Base-by-base conservation (phyloP, 176 grass and related monocot genomes). In the Chloris gayana region DNA sequence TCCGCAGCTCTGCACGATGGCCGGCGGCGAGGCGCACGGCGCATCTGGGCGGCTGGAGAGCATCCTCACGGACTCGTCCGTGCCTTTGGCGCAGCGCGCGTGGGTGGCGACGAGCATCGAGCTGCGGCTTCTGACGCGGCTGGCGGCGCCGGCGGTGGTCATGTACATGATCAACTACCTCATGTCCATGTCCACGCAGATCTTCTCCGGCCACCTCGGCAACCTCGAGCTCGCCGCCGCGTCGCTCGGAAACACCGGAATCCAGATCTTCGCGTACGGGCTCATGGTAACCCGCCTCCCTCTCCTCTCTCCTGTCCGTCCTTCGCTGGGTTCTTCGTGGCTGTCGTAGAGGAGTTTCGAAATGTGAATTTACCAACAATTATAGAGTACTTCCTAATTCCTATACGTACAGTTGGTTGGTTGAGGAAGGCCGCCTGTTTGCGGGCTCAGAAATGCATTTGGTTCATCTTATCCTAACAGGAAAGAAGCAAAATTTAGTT, bases 221-320 rank as follows among this genome's bases (percentile, higher is more conserved):
- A 91, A 84, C 72, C 86, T 91, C 41, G 89, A 94, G 88, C 87
- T 94, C 25, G 92, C 92, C 71, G 89, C 92, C 34, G 79, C 92
- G 14, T 90, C 92, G 9, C 88, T 94, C 18, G 92, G 92, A 17
- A 94, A 91, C 88, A 82, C 69, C 21, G 89, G 92, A 67, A 84
- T 94, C 81, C 92, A 94, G 82, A 77, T 94, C 18, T 91, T 94
- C 84, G 92, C 92, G 3, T 94, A 94, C 70, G 92, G 92, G 27
- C 83, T 94, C 77, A 86, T 94, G 92, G 92, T 94, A 90, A 14
- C 46, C 46, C 46, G 46, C 46, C 14, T 17, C 18, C 19, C 19
- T 21, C 51, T 54, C 51, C 51, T 54, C 19, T 21, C 51, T 54
- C 51, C 51, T 54, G 2, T 58, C 54, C 54, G 3, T 58, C 1